Conservation (phyloP, 2,329 filamentous ascomycete genomes). For the Kalmusia sp. region DNA sequence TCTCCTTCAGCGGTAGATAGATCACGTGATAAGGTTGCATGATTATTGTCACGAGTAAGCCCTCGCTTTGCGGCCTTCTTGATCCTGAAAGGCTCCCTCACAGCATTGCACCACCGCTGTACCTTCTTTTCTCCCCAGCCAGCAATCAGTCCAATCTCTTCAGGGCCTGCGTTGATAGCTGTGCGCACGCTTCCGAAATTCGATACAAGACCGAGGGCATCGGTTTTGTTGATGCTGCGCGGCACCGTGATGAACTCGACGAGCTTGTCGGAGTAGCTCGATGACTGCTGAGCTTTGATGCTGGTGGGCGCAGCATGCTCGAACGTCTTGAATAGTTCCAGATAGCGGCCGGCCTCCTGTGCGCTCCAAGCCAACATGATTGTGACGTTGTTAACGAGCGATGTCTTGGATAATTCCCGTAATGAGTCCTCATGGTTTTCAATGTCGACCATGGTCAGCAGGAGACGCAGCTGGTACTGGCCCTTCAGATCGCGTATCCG, state of each 20-base stretch:
- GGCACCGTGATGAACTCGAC: slow-evolving; percentile 94
- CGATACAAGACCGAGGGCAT: slow-evolving; percentile 87
- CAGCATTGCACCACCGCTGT: slow-evolving; percentile 79
- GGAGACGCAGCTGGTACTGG: slow-evolving; percentile 83
- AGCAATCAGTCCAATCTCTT: slow-evolving; percentile 82
- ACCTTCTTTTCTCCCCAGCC: slow-evolving; percentile 98
- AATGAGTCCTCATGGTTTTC: slow-evolving; percentile 90
- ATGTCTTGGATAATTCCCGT: slow-evolving; percentile 90
- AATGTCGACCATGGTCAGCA: slow-evolving; percentile 94
- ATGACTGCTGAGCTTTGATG: slow-evolving; percentile 85
- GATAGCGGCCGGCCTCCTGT: slow-evolving; percentile 89
- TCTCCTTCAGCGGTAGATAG: slow-evolving; percentile 35
- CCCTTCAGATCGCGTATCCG: slow-evolving; percentile 85
- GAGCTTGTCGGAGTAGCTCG: slow-evolving; percentile 83
- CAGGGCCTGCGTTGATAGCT: slow-evolving; percentile 85
- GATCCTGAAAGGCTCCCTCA: slow-evolving; percentile 84
- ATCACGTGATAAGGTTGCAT: slow-evolving; percentile 37
- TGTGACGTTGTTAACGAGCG: slow-evolving; percentile 89
- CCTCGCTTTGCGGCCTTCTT: slow-evolving; percentile 70
- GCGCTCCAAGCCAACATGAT: slow-evolving; percentile 94
- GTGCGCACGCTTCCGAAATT: slow-evolving; percentile 89
- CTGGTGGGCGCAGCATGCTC: slow-evolving; percentile 83
- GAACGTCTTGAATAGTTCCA: slow-evolving; percentile 94
- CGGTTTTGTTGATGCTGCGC: slow-evolving; percentile 89
- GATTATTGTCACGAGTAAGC: slow-evolving; percentile 46